phyloP scores from a whole-genome alignment of 2,329 filamentous ascomycete genomes.

The Penicillium sp. region DNA sequence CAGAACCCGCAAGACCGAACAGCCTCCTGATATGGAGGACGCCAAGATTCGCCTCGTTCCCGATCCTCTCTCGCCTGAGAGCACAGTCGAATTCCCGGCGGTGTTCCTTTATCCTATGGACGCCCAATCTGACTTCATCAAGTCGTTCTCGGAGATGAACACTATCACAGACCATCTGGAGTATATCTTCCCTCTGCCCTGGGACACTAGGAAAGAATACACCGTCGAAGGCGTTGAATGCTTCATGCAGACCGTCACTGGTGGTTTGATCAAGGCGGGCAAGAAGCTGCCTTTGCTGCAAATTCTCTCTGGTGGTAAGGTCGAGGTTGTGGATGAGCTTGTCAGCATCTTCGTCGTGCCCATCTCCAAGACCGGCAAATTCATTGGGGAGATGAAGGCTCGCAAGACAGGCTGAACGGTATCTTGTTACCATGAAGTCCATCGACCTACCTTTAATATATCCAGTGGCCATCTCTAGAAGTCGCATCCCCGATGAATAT shows the following conservation, averaged over 20 bases:
- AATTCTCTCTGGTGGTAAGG: conserved; percentile 70
- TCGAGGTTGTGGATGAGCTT: conserved; percentile 84
- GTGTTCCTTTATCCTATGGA: conserved; percentile 82
- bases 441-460: neutral
- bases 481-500: neutral
- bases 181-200: conserved; percentile 85
- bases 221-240: conserved; percentile 68
- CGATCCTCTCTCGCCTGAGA: conserved; percentile 70
- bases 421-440: neutral
- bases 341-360: conserved; percentile 82
- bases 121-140: conserved; percentile 85
- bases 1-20: conserved; percentile 61
- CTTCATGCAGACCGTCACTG: conserved; percentile 78
- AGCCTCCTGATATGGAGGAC: conserved; percentile 85
- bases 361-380: conserved; percentile 64
- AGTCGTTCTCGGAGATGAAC: conserved; percentile 77
- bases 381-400: conserved; percentile 81
- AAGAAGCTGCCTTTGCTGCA: conserved; percentile 77
- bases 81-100: conserved; percentile 71
- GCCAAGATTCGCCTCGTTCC: conserved; percentile 68
- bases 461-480: neutral
- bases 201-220: conserved; percentile 73
- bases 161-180: conserved; percentile 72
- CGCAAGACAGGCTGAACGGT: conserved; percentile 53
- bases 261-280: conserved; percentile 84